A percentile compares a stretch with the other conserved stretches of the same genome.
Evolutionary conservation across 805 yeast species (phyloP).

Genomic region (Spathaspora passalidarum): DNA sequence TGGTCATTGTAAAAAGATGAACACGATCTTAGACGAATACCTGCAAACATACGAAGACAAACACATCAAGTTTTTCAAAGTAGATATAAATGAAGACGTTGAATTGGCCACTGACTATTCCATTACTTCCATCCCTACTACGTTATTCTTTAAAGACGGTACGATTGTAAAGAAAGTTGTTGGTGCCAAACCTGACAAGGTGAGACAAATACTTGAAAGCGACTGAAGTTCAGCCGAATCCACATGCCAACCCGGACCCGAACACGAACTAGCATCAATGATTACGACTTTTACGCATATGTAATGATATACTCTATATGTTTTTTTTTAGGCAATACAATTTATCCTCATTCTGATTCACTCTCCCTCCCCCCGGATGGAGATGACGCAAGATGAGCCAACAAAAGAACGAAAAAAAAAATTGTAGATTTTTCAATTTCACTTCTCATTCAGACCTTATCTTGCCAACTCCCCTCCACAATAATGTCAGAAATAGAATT

Average conservation of each 20-base stretch:
- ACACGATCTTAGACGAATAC: slow-evolving; percentile 83
- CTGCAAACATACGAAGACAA: slow-evolving; percentile 51
- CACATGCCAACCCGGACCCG: no score
- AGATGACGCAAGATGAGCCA: background rate
- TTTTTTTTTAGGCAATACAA: background rate
- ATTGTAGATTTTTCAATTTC: background rate
- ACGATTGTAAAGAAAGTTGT: slow-evolving; percentile 69
- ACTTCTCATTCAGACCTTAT: background rate
- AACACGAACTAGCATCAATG: no score
- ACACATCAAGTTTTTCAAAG: slow-evolving; percentile 71
- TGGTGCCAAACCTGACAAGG: slow-evolving; percentile 83
- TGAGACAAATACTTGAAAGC: slow-evolving; percentile 54
- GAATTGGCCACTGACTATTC: slow-evolving; percentile 65
- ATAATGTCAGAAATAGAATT: slow-evolving; percentile 40
- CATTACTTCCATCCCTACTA: slow-evolving; percentile 52
- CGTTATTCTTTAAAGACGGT: slow-evolving; percentile 76
- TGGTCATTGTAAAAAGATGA: slow-evolving; percentile 95
- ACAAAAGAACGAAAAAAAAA: background rate
- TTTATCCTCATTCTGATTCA: background rate
- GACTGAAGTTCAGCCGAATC: slow-evolving; percentile 3
- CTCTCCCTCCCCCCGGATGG: background rate
- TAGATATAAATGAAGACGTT: slow-evolving; percentile 80
- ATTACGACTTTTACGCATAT: background rate
- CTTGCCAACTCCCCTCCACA: background rate
- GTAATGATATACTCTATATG: background rate